Evolutionary conservation across 164 flowering plant species (phyloP).

Genomic region (Magnolia officinalis): DNA sequence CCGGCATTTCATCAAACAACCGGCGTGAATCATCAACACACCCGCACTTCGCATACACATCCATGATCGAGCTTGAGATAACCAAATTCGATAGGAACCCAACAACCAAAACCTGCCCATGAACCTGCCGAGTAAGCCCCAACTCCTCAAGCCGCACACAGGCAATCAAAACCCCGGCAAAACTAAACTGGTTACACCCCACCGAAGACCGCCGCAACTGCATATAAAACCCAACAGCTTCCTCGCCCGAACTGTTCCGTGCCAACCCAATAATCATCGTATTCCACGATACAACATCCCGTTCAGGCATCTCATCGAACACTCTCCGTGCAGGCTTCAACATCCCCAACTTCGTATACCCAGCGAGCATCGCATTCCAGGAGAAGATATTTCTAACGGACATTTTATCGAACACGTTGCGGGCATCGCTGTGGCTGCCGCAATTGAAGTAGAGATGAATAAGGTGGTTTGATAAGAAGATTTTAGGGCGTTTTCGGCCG

Average conservation of each 20-base stretch:
- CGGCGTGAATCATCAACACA: slow-evolving; percentile 43
- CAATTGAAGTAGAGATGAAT: slow-evolving; percentile 51
- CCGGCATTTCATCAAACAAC: slow-evolving; percentile 54
- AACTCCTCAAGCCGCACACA: slow-evolving; percentile 52
- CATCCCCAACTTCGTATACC: slow-evolving; percentile 60
- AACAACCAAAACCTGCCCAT: slow-evolving; percentile 56
- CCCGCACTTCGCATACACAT: slow-evolving; percentile 67
- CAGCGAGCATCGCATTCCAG: slow-evolving; percentile 72
- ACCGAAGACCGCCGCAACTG: slow-evolving; percentile 36
- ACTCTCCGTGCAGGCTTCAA: slow-evolving; percentile 35
- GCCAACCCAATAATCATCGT: slow-evolving; percentile 65
- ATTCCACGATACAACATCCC: slow-evolving; percentile 77
- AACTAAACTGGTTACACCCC: slow-evolving; percentile 56
- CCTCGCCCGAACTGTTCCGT: slow-evolving; percentile 30
- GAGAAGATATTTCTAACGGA: slow-evolving; percentile 46
- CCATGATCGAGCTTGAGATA: slow-evolving; percentile 53
- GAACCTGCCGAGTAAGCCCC: slow-evolving; percentile 46
- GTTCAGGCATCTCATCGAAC: slow-evolving; percentile 64
- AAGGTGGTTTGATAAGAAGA: slow-evolving; percentile 53
- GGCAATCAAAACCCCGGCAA: slow-evolving; percentile 60
- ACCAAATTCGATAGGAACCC: slow-evolving; percentile 58
- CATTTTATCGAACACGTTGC: slow-evolving; percentile 72
- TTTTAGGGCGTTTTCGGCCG: slow-evolving; percentile 38
- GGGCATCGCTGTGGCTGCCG: slow-evolving; percentile 41
- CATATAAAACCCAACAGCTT: slow-evolving; percentile 48